A percentile compares a stretch with the other conserved stretches of the same genome.
Evolutionary conservation across 139 green algal genomes (phyloP).

Genomic region (Eudorina sp.): DNA sequence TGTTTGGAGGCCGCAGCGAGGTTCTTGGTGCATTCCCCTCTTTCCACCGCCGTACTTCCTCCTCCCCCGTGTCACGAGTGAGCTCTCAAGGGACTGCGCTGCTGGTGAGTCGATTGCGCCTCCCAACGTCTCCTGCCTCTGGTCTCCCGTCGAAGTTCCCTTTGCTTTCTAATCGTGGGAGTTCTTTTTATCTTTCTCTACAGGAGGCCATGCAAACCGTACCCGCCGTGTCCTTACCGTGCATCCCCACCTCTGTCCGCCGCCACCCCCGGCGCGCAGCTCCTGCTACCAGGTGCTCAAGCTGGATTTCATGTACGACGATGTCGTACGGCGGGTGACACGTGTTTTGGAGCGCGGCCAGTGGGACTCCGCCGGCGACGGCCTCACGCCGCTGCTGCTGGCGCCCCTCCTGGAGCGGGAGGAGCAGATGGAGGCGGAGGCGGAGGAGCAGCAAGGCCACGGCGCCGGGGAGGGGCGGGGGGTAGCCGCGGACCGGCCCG

Average conservation of each 20-base stretch:
- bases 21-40: too few species aligned
- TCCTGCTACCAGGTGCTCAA: constrained; percentile 49
- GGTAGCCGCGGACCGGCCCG: background rate
- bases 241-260: background rate
- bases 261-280: background rate
- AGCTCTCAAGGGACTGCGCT: too few species aligned
- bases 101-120: too few species aligned
- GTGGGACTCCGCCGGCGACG: constrained; percentile 36
- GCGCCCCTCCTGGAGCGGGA: background rate
- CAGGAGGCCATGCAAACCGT: background rate
- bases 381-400: constrained; percentile 41
- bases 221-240: too few species aligned
- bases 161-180: too few species aligned
- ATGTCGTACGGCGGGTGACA: background rate
- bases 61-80: too few species aligned
- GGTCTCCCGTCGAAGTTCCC: too few species aligned
- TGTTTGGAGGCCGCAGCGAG: too few species aligned
- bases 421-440: background rate
- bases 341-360: constrained; percentile 44
- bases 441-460: background rate
- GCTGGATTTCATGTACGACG: constrained; percentile 46
- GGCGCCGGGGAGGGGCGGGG: background rate
- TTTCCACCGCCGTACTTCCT: too few species aligned
- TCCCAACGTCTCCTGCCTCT: too few species aligned
- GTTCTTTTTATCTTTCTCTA: too few species aligned